Evolutionary conservation across 1,284 basidiomycete genomes (phyloP), one percentile per base, ranked within the genome.

Genomic region (Sphaerobolus stellatus): DNA sequence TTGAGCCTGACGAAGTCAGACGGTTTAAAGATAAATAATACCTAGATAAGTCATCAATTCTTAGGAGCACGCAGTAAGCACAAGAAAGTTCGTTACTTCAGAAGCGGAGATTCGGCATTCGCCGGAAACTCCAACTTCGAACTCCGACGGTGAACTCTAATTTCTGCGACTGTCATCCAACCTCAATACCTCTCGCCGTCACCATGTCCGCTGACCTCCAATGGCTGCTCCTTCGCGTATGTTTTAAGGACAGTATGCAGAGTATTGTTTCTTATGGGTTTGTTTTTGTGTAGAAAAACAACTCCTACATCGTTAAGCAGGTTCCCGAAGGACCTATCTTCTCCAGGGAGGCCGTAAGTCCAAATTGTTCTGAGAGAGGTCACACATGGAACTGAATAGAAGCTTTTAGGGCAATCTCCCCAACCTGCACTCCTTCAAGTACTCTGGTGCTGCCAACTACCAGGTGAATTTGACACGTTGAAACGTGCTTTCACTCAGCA

Each of bases 361-460:
- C 36, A 28, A 41, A 29, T 44, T 31, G 13, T 45, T 48, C 18
- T 27, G 20, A 18, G 27, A 52, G 13, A 2, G 18, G 8, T 47
- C 33, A 22, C 25, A 24, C 36, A 27, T 30, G 27, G 14, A 31
- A 29, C 18, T 22, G 14, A 5, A 50, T 38, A 34, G 30, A 34
- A 22, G 29, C 22, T 5, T 7, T 50, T 64, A 92, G 89, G 92
- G 88, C 62, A 94, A 94, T 80, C 82, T 94, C 69, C 75, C 79
- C 58, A 94, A 92, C 78, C 66, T 92, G 63, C 89, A 94, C 78
- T 94, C 92, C 28, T 79, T 82, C 80, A 94, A 94, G 71, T 94
- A 83, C 80, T 94, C 92, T 58, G 92, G 92, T 60, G 77, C 94
- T 61, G 84, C 86, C 66, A 93, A 94, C 79, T 60, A 76, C 63